Evolutionary conservation across 169 alveolate species (phyloP).

Genomic region (Plasmodium relictum): DNA sequence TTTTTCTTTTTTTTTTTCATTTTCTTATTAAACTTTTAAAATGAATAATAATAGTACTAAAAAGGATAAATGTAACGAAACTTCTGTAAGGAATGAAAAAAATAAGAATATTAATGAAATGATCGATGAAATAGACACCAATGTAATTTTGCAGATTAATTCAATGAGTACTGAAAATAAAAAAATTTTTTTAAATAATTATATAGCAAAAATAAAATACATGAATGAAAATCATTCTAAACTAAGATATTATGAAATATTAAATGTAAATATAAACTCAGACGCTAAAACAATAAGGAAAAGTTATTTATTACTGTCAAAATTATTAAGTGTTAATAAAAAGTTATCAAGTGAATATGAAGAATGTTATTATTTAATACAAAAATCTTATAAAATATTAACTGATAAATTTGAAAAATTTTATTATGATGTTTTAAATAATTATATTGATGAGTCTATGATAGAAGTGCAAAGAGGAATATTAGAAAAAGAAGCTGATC

Average conservation of each 20-base stretch:
- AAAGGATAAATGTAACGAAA: slow-evolving; percentile 1
- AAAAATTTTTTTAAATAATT: slow-evolving; percentile 15
- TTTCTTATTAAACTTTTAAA: not conserved
- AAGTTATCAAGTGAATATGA: slow-evolving; percentile 62
- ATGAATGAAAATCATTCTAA: slow-evolving; percentile 4
- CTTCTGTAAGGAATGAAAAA: not conserved
- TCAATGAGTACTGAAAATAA: slow-evolving; percentile 59
- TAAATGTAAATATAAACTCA: slow-evolving; percentile 24
- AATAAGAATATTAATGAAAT: not conserved
- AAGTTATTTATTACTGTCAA: slow-evolving; percentile 51
- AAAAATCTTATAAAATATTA: slow-evolving; percentile 47
- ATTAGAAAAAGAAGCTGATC: slow-evolving; percentile 39
- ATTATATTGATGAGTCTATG: slow-evolving; percentile 24
- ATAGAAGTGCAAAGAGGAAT: slow-evolving; percentile 28
- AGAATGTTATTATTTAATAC: slow-evolving; percentile 41
- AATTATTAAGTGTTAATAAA: slow-evolving; percentile 50
- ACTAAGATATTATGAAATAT: slow-evolving; percentile 52
- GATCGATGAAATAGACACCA: not conserved
- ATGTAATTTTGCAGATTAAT: slow-evolving; percentile 3
- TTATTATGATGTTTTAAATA: slow-evolving; percentile 66
- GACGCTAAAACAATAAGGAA: slow-evolving; percentile 47
- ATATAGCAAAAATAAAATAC: slow-evolving; percentile 48
- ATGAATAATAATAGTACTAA: not conserved
- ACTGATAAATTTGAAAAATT: slow-evolving; percentile 50
- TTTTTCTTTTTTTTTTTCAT: no score